These are phyloP conservation scores for Ophiostoma montium DNA, from an alignment of 2,329 filamentous ascomycete species.

Conservation along the genomic window DNA sequence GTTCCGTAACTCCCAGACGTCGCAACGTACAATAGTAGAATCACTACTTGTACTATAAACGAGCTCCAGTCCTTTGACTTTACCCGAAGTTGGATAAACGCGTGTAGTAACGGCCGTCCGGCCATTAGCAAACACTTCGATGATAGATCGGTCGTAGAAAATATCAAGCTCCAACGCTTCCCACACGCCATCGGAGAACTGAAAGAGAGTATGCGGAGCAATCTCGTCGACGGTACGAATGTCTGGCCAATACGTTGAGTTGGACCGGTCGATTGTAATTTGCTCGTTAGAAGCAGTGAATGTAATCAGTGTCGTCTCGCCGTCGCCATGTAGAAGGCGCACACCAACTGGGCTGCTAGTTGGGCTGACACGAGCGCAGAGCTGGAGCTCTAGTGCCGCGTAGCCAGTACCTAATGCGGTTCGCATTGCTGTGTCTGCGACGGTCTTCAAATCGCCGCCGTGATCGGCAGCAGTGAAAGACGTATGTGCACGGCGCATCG, in stretches of 20 bases:
- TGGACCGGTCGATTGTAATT: conserved; percentile 25
- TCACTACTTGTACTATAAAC: background rate
- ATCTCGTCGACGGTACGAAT: conserved; percentile 23
- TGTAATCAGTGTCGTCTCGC: conserved; percentile 21
- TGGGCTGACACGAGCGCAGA: background rate
- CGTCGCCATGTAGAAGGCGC: background rate
- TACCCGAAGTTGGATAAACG: conserved; percentile 16
- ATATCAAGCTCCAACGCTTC: conserved; percentile 26
- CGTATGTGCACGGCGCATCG: background rate
- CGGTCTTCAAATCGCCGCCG: too few relatives aligned
- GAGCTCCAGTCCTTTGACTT: background rate
- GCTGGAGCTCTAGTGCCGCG: background rate
- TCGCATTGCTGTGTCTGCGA: too few relatives aligned
- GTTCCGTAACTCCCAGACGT: background rate
- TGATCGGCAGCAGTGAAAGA: too few relatives aligned
- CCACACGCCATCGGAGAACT: conserved; percentile 13
- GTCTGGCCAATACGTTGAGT: conserved; percentile 18
- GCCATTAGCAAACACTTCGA: conserved; percentile 32
- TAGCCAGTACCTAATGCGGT: background rate
- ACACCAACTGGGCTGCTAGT: background rate
- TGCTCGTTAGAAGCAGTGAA: conserved; percentile 25
- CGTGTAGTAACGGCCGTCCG: conserved; percentile 27
- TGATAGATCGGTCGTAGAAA: conserved; percentile 27
- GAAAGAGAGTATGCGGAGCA: conserved; percentile 34
- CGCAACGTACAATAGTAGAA: background rate